A percentile compares a stretch with the other conserved stretches of the same genome.
phyloP scores from a whole-genome alignment of 176 grass and related monocot genomes.

The Thalia dealbata region DNA sequence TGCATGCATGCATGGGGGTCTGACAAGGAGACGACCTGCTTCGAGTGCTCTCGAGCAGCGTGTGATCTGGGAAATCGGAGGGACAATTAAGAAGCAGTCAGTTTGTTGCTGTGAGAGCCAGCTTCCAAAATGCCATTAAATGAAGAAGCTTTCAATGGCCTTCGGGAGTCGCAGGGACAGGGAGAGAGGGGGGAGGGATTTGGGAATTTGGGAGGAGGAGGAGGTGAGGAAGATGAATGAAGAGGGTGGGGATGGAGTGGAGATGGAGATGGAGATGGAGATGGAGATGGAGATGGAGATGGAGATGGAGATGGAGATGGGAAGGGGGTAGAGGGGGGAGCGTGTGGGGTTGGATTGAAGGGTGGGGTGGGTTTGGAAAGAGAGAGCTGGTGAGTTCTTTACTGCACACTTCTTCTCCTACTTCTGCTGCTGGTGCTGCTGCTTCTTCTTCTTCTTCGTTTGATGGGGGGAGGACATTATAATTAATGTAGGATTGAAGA shows the following conservation, averaged over 20 bases:
- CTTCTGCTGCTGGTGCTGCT: neutral
- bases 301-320: too few relatives aligned
- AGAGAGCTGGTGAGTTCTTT: constrained; percentile 7
- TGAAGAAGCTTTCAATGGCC: neutral
- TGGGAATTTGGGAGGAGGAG: neutral
- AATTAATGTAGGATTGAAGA: too few relatives aligned
- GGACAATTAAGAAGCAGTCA: neutral
- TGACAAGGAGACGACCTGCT: neutral
- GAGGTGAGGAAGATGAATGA: neutral
- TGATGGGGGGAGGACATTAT: too few relatives aligned
- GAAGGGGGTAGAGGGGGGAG: neutral
- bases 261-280: too few relatives aligned
- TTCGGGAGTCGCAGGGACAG: too few relatives aligned
- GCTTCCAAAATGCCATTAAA: neutral
- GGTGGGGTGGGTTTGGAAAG: neutral
- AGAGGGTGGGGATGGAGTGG: neutral
- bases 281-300: too few relatives aligned
- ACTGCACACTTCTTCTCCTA: too few relatives aligned
- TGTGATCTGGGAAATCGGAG: neutral
- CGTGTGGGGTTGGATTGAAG: too few relatives aligned
- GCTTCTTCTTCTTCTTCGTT: too few relatives aligned
- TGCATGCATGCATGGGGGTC: constrained; percentile 36
- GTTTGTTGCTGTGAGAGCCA: too few relatives aligned
- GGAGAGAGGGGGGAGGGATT: neutral
- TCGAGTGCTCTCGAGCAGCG: neutral